phyloP scores from a whole-genome alignment of 345 rosid genomes.

The Acer campestre region DNA sequence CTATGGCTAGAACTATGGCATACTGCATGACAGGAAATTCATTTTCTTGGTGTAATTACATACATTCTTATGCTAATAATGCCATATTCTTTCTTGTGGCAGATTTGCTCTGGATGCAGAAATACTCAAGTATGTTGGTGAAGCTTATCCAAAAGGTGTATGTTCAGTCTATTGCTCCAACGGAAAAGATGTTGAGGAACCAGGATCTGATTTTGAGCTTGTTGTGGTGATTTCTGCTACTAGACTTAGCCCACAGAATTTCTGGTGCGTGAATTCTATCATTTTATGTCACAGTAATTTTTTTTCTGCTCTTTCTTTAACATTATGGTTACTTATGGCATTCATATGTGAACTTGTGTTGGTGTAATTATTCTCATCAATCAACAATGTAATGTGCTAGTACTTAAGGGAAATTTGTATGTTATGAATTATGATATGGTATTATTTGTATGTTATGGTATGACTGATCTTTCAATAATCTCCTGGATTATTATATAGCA shows the following conservation, averaged over 20 bases:
- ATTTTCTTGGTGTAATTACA: neutral
- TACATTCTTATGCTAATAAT: neutral
- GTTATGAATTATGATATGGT: neutral
- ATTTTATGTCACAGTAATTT: neutral
- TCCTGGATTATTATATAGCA: conserved; percentile 45
- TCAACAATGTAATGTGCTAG: neutral
- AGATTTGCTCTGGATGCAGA: conserved; percentile 90
- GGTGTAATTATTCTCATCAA: neutral
- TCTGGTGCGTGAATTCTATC: conserved; percentile 59
- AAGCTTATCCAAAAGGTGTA: conserved; percentile 91
- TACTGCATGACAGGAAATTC: neutral
- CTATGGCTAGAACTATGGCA: neutral
- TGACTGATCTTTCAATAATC: conserved; percentile 8
- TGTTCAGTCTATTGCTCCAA: conserved; percentile 73
- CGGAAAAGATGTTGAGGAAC: conserved; percentile 83
- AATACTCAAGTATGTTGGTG: conserved; percentile 75
- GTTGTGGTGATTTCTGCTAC: conserved; percentile 84
- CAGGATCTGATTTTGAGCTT: conserved; percentile 88
- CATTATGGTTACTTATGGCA: neutral
- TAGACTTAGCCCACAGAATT: conserved; percentile 89
- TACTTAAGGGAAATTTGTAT: neutral
- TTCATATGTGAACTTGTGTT: neutral
- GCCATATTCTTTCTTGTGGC: conserved; percentile 29
- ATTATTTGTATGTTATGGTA: neutral
- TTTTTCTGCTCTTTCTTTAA: conserved; percentile 7